Evolutionary conservation across 2,329 filamentous ascomycete genomes (phyloP).

Genomic region (Magnaporthiopsis poae): DNA sequence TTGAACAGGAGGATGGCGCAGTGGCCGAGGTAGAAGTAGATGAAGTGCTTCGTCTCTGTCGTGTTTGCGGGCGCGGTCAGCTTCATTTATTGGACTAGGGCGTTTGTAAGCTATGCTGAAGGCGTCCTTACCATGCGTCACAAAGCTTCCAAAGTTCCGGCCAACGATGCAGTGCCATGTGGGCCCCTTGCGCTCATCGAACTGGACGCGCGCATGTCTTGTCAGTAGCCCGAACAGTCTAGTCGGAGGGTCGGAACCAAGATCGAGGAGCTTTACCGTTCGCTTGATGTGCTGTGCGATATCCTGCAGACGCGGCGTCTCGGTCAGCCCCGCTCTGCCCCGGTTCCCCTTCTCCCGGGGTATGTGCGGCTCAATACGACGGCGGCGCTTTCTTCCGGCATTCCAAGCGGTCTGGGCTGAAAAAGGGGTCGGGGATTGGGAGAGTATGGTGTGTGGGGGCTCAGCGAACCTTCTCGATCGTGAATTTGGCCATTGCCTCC

Average conservation of each 20-base stretch:
- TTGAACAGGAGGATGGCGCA: slow-evolving; percentile 98
- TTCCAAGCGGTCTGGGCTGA: neutral
- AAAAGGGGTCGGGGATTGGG: neutral
- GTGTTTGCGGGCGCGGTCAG: neutral
- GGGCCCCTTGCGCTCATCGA: slow-evolving; percentile 90
- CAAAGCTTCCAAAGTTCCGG: slow-evolving; percentile 96
- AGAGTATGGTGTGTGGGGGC: neutral
- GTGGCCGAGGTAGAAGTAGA: slow-evolving; percentile 99
- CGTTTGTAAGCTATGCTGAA: slow-evolving; percentile 6
- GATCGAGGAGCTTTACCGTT: slow-evolving; percentile 47
- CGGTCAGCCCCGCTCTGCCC: neutral
- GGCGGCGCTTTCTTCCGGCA: neutral
- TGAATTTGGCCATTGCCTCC: slow-evolving; percentile 54
- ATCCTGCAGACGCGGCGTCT: slow-evolving; percentile 45
- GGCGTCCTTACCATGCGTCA: slow-evolving; percentile 71
- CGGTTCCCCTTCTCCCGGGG: neutral
- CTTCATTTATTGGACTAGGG: neutral
- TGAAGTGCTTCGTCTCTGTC: slow-evolving; percentile 97
- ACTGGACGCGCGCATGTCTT: slow-evolving; percentile 42
- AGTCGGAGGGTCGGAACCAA: neutral
- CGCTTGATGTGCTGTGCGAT: slow-evolving; percentile 94
- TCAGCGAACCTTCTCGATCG: slow-evolving; percentile 46
- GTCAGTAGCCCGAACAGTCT: neutral
- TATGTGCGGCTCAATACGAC: neutral
- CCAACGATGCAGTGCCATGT: slow-evolving; percentile 99